Base-by-base conservation (phyloP, 257 asterid genomes). In the Craterostigma plantagineum region DNA sequence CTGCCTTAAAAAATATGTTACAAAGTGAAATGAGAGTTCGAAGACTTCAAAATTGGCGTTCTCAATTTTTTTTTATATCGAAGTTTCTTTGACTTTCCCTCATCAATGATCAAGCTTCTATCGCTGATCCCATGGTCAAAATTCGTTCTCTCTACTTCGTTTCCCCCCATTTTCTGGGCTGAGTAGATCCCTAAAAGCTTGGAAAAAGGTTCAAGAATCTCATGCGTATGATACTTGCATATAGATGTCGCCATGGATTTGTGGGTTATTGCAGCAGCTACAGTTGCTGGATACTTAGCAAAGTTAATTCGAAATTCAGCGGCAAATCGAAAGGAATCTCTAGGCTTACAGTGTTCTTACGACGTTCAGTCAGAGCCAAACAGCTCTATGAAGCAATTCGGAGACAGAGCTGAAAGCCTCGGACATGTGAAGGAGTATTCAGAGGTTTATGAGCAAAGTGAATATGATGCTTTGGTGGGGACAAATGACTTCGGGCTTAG, bases 201-300 rank as follows among this genome's bases (percentile, higher is more conserved):
- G 30, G 63, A 58, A 9, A 70, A 23, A 6, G 30, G 30, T 23
- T 23, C 30, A 23, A 23, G 30, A 23, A 23, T 35, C 40, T 3
- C 13, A 40, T 12, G 16, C 2, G 0, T 4, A 40, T 16, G n/a
- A 11, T 38, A 23, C 36, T 16, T 45, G 46, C 36, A 42, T 16
- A 39, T 16, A 8, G 34, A 18, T 39, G 35, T 34, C 56, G 44
- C 18, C 57, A 73, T 75, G 94, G 92, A 81, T 65, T 69, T 81
- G 39, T 75, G 94, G 84, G 72, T 70, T 46, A 68, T 81, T 42
- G 92, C 91, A 54, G 91, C 81, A n/a, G 86, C 83, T 42, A 86
- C 86, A 50, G 91, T 78, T 47, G 94, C 83, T 36, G 91, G 87
- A 55, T 81, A 72, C 48, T 42, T 65, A 49, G 77, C 91, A 14